phyloP scores from a whole-genome alignment of 805 yeast genomes.

The Candida ovalis region DNA sequence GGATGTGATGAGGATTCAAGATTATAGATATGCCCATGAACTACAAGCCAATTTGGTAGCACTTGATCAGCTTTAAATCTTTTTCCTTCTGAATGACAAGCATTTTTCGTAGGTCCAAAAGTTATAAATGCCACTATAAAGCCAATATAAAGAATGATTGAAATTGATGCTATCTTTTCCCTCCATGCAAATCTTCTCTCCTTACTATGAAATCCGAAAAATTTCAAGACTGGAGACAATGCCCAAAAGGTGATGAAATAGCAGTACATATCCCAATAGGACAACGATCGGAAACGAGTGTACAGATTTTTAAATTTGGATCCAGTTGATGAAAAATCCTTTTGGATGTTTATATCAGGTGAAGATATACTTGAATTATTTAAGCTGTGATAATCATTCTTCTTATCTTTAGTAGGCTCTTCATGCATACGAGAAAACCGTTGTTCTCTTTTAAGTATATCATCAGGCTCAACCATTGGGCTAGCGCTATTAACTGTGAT shows the following conservation, averaged over 20 bases:
- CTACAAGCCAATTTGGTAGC: constrained; percentile 55
- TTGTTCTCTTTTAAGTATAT: neutral
- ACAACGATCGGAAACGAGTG: neutral
- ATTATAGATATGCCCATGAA: constrained; percentile 80
- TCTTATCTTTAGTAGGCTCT: too few relatives aligned
- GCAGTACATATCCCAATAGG: constrained; percentile 80
- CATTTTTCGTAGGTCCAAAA: constrained; percentile 84
- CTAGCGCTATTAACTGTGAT: constrained; percentile 29
- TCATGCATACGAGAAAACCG: neutral
- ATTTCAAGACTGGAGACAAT: constrained; percentile 64
- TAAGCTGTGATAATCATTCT: too few relatives aligned
- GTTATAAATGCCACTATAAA: constrained; percentile 80
- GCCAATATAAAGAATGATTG: constrained; percentile 71
- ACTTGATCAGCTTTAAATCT: constrained; percentile 64
- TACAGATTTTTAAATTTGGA: neutral
- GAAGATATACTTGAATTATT: too few relatives aligned
- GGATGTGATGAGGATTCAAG: constrained; percentile 72
- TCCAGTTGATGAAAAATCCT: too few relatives aligned
- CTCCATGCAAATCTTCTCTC: constrained; percentile 96
- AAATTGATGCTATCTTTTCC: constrained; percentile 83
- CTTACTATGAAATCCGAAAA: constrained; percentile 74
- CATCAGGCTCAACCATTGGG: neutral
- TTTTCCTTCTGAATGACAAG: constrained; percentile 48
- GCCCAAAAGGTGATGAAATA: constrained; percentile 86
- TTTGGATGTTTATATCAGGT: too few relatives aligned